Evolutionary conservation across 208 protist genomes (phyloP), one percentile per base, ranked within the genome.

Genomic region (Trypanosoma cruzi): DNA sequence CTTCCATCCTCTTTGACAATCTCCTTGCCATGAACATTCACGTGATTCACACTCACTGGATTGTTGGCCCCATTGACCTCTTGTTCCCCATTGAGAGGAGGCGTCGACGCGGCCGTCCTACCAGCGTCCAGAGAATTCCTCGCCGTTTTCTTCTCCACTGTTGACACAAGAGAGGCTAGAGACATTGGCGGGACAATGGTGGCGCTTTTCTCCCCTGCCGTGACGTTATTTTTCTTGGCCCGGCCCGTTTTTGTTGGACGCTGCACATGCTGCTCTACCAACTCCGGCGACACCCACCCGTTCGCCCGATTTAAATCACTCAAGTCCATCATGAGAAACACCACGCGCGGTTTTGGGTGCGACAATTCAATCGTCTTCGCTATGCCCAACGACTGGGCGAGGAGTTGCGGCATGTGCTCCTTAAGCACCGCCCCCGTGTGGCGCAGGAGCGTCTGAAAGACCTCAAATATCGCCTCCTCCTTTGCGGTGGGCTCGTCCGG

Each of bases 251-350:
- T 65, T 42, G 60, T 65, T 42, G 60, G n/a, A 18, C 54, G 24
- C 22, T 48, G 61, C 31, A 70, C 64, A 31, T 70, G 53, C n/a
- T 61, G 70, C 68, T 81, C 54, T 1, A 71, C 71, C 48, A 54
- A 34, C 34, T 84, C 81, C 18, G 26, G 28, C 1, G 67, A 16
- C 20, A 90, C 66, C 85, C 86, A 95, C 8, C 76, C 64, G 46
- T 73, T 72, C 56, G 80, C 79, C 13, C 77, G 69, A 48, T 80
- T 80, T 14, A 87, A 64, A 61, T 96, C 88, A 44, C 28, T 62
- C 48, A 96, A 71, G 68, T 94, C 77, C 91, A 94, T 92, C 81
- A 94, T 90, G 49, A 90, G 72, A 67, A 94, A 96, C 34, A 74
- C 73, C 28, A 96, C 81, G 59, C 91, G 81, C 36, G 62, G 74